These are phyloP conservation scores for Aspergillus nanangensis DNA, from an alignment of 495 filamentous ascomycete species.

Conservation along the genomic window DNA sequence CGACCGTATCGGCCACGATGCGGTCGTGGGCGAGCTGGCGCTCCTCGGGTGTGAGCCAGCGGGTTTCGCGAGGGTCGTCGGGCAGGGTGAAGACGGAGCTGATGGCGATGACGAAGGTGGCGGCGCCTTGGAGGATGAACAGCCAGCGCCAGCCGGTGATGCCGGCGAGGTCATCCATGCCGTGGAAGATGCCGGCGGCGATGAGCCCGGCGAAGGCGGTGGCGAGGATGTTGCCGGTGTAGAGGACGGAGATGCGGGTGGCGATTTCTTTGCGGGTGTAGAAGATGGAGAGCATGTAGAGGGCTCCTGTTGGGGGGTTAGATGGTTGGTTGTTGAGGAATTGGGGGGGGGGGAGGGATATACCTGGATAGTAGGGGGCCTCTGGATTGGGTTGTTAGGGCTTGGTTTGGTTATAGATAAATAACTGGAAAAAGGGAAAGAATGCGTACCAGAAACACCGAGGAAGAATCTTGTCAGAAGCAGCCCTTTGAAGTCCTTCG, in stretches of 20 bases:
- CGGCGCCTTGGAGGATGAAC: constrained; percentile 56
- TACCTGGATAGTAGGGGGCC: constrained; percentile 44
- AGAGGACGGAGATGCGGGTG: constrained; percentile 38
- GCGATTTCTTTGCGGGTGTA: constrained; percentile 46
- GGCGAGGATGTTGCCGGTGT: constrained; percentile 36
- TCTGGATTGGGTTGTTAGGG: constrained; percentile 20
- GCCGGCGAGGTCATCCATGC: constrained; percentile 30
- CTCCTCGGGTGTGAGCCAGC: constrained; percentile 12
- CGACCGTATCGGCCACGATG: constrained; percentile 25
- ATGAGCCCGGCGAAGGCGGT: constrained; percentile 47
- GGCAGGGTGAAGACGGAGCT: constrained; percentile 70
- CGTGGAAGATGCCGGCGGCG: constrained; percentile 25
- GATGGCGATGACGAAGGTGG: constrained; percentile 62
- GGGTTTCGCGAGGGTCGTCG: constrained; percentile 45
- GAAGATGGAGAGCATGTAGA: constrained; percentile 41
- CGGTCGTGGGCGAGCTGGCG: constrained; percentile 13
- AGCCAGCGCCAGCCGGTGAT: constrained; percentile 79
- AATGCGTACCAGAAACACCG: constrained; percentile 43
- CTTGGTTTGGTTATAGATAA: background rate
- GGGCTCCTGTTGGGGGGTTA: too few relatives aligned
- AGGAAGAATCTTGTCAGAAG: constrained; percentile 33
- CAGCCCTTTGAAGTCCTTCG: constrained; percentile 35
- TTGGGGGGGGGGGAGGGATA: too few relatives aligned
- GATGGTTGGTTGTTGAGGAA: too few relatives aligned
- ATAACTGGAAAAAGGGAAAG: constrained; percentile 16